phyloP scores from a whole-genome alignment of 106 monocot species.

The Apostasia ramifera region DNA sequence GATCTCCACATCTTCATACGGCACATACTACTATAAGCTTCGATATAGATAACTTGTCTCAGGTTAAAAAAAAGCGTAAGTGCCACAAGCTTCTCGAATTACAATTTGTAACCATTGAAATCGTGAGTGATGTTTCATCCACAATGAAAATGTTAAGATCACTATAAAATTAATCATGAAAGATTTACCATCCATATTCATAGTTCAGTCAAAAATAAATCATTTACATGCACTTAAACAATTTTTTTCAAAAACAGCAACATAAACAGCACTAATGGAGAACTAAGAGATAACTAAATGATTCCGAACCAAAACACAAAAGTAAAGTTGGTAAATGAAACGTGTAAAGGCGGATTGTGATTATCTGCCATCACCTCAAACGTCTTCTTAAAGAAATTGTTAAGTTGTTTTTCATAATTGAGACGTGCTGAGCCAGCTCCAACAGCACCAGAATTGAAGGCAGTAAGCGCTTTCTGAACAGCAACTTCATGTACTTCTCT shows the following conservation, averaged over 20 bases:
- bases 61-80: no score
- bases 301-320: not conserved
- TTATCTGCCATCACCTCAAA: slow-evolving; percentile 53
- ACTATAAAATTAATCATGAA: no score
- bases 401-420: slow-evolving; percentile 77
- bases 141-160: no score
- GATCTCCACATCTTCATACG: no score
- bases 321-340: not conserved
- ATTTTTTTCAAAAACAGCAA: not conserved
- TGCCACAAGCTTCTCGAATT: no score
- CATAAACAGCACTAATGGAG: not conserved
- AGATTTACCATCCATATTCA: no score
- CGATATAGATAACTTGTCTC: no score
- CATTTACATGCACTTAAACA: not conserved
- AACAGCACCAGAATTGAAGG: slow-evolving; percentile 70
- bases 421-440: slow-evolving; percentile 61
- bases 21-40: no score
- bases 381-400: slow-evolving; percentile 67
- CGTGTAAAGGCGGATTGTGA: no score
- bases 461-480: slow-evolving; percentile 54
- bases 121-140: no score
- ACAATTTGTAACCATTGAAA: no score
- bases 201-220: no score
- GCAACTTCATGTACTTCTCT: slow-evolving; percentile 83
- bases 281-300: not conserved